A percentile compares a stretch with the other conserved stretches of the same genome.
phyloP scores from a whole-genome alignment of 2,329 filamentous ascomycete genomes.

The Paraphoma sp. region DNA sequence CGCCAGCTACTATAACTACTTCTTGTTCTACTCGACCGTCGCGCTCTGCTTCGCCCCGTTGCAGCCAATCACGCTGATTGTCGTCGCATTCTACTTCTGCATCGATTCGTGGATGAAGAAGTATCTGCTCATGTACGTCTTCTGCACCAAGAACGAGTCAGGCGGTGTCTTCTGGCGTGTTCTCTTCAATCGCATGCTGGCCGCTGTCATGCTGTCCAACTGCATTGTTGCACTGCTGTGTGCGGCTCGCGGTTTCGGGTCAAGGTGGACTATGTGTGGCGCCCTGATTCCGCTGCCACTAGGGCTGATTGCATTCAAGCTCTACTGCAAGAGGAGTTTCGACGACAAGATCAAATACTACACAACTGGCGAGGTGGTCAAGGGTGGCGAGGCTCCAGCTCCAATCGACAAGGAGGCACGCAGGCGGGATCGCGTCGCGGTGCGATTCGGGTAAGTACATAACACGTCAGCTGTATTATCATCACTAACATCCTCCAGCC shows the following conservation, averaged over 20 bases:
- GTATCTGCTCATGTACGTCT: conserved; percentile 92
- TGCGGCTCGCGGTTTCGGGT: conserved; percentile 65
- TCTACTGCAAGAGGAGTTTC: conserved; percentile 78
- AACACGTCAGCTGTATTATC: background rate
- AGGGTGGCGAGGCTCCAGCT: conserved; percentile 55
- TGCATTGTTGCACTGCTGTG: conserved; percentile 78
- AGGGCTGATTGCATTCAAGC: conserved; percentile 82
- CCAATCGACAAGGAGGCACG: conserved; percentile 52
- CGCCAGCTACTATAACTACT: conserved; percentile 97
- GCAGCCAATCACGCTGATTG: conserved; percentile 85
- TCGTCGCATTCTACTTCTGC: conserved; percentile 86
- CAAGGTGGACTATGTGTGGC: conserved; percentile 65
- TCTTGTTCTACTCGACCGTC: conserved; percentile 91
- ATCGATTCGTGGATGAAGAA: conserved; percentile 93
- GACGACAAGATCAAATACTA: conserved; percentile 84
- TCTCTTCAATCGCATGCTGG: conserved; percentile 90
- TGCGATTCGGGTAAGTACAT: conserved; percentile 67
- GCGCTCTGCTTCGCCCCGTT: conserved; percentile 83
- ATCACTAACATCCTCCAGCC: conserved; percentile 51
- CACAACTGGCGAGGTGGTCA: conserved; percentile 66
- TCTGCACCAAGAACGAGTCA: conserved; percentile 95
- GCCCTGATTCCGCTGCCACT: conserved; percentile 77
- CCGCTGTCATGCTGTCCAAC: conserved; percentile 80
- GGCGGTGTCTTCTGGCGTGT: conserved; percentile 92
- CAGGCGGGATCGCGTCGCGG: conserved; percentile 71